phyloP scores from a whole-genome alignment of 306 rosid genomes.

The Casuarina cunninghamiana region DNA sequence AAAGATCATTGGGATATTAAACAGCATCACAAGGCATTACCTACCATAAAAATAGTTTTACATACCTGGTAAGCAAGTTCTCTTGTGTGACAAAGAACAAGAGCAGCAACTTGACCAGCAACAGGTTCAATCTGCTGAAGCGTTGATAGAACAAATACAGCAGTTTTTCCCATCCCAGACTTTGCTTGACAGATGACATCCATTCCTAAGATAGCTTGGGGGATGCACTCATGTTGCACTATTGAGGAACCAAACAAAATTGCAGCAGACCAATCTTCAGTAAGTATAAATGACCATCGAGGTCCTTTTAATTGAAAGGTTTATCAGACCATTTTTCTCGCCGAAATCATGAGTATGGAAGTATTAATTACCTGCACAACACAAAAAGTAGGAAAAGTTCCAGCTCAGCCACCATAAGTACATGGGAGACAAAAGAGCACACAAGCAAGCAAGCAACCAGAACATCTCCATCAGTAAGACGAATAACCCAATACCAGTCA shows the following conservation, averaged over 20 bases:
- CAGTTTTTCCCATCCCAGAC: constrained; percentile 81
- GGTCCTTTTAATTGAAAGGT: constrained; percentile 68
- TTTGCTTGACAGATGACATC: constrained; percentile 77
- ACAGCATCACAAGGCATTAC: neutral
- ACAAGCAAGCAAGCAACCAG: neutral
- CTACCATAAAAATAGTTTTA: neutral
- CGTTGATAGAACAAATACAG: constrained; percentile 66
- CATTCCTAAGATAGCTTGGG: constrained; percentile 80
- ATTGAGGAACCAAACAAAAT: constrained; percentile 62
- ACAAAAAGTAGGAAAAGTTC: constrained; percentile 4
- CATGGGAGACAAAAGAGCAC: neutral
- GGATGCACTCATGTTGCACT: constrained; percentile 83
- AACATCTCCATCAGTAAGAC: neutral
- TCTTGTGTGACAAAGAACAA: constrained; percentile 73
- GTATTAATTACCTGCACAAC: constrained; percentile 66
- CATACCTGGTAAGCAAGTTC: constrained; percentile 74
- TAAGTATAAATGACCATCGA: constrained; percentile 68
- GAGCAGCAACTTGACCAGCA: constrained; percentile 73
- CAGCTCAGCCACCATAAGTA: constrained; percentile 7
- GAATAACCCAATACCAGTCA: neutral
- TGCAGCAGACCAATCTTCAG: constrained; percentile 69
- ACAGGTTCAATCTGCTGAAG: constrained; percentile 78
- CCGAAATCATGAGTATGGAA: constrained; percentile 57
- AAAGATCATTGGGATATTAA: neutral
- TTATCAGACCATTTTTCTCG: constrained; percentile 67